Evolutionary conservation across 352 stramenopile species (phyloP), one percentile per base, ranked within the genome.

Genomic region (Globisporangium sylvaticum): DNA sequence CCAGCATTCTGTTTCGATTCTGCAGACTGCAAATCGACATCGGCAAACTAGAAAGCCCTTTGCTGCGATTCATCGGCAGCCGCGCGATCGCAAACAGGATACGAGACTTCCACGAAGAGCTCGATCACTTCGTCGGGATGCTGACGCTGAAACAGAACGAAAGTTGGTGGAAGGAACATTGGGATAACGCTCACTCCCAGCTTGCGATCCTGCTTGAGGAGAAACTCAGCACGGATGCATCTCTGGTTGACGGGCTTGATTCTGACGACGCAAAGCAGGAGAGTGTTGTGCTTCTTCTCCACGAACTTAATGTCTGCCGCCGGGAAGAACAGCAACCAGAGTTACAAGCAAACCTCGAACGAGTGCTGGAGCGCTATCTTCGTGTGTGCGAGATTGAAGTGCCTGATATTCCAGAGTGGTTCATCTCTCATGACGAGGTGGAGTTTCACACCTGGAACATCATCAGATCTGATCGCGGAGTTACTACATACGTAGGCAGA

Each of bases 371-470:
- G 15, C 27, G 15, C 0, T 42, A 24, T 14, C 15, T 39, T 58
- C 52, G 5, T 0, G 12, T 58, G 14, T 14, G 24, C 2, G 5
- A 58, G 0, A 24, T 39, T 1, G 15, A 24, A 5, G 25, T 5
- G 1, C 25, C 25, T 2, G 7, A 0, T 42, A 5, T 54, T 14
- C 62, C 62, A 4, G 25, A 56, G 0, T 67, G 62, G 52, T 60
- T 67, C 25, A 2, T 67, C 0, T 31, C 62, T 22, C 52, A 24
- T 1, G 25, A 56, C 10, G 37, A 67, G 1, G 24, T 67, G 0
- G 37, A 62, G 1, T 68, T 54, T 7, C 12, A 68, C 8, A 31
- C 6, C 2, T 68, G 64, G 44, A 68, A 64, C 15, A 0, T 64
- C 1, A 9, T 15, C 12, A 8, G 6, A 24, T 2, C 42, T 1